phyloP scores from a whole-genome alignment of 495 filamentous ascomycete species.

The Recurvomyces mirabilis region DNA sequence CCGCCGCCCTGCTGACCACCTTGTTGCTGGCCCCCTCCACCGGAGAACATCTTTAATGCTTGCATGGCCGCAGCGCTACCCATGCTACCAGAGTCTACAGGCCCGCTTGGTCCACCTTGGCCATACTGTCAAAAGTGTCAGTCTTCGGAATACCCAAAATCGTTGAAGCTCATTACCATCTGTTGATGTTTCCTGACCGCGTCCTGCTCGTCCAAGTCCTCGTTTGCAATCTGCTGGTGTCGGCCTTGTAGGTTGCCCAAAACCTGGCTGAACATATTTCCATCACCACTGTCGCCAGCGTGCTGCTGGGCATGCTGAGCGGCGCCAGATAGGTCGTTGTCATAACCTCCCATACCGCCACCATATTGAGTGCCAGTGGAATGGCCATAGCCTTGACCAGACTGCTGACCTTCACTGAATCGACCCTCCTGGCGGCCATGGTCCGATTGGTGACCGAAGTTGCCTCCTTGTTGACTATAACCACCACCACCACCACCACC shows the following conservation, averaged over 20 bases:
- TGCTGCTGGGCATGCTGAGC: slow-evolving; percentile 39
- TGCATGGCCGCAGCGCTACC: slow-evolving; percentile 56
- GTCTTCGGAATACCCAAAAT: no score
- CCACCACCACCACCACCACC: no score
- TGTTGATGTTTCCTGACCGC: slow-evolving; percentile 45
- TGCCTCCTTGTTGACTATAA: not conserved
- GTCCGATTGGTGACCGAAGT: slow-evolving; percentile 13
- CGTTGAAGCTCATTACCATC: no score
- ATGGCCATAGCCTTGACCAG: slow-evolving; percentile 16
- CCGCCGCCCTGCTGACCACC: slow-evolving; percentile 31
- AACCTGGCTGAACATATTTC: slow-evolving; percentile 39
- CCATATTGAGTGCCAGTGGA: slow-evolving; percentile 30
- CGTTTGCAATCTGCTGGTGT: slow-evolving; percentile 29
- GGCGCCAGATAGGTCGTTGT: slow-evolving; percentile 39
- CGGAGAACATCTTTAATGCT: slow-evolving; percentile 56
- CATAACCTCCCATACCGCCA: slow-evolving; percentile 24
- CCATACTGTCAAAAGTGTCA: no score
- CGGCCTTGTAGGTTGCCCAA: slow-evolving; percentile 40
- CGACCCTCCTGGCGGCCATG: slow-evolving; percentile 13
- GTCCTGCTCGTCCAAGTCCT: slow-evolving; percentile 46
- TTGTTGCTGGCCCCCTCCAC: slow-evolving; percentile 21
- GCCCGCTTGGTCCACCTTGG: slow-evolving; percentile 23
- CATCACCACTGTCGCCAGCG: slow-evolving; percentile 38
- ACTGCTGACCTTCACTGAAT: slow-evolving; percentile 7
- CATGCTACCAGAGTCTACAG: slow-evolving; percentile 29